These are phyloP conservation scores for Furcasterigmium furcatum DNA, from an alignment of 2,329 filamentous ascomycete species.

Conservation along the genomic window DNA sequence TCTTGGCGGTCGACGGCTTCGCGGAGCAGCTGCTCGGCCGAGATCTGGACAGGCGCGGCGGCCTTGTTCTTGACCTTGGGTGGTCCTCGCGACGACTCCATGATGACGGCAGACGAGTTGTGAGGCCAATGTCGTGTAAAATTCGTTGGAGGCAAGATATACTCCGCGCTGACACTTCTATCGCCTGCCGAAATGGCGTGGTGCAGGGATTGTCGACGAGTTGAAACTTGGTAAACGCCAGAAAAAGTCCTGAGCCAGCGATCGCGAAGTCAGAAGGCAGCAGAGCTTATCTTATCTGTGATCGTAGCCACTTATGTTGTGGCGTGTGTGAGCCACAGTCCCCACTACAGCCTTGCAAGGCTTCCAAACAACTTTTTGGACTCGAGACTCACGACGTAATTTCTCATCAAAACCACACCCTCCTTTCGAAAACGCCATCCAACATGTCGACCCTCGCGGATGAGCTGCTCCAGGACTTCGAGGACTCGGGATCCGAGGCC, in stretches of 20 bases:
- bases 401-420: background rate
- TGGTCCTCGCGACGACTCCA: constrained; percentile 89
- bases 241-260: too few relatives aligned
- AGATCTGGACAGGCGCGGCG: constrained; percentile 85
- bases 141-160: too few relatives aligned
- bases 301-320: background rate
- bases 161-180: too few relatives aligned
- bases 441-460: constrained; percentile 88
- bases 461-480: constrained; percentile 88
- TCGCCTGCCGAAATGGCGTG: too few relatives aligned
- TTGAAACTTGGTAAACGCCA: too few relatives aligned
- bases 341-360: constrained; percentile 4
- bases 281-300: background rate
- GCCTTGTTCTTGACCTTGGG: constrained; percentile 99
- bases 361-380: background rate
- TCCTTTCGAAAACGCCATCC: background rate
- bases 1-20: constrained; percentile 98
- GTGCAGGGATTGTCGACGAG: too few relatives aligned
- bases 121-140: too few relatives aligned
- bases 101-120: constrained; percentile 37
- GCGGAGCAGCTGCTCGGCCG: constrained; percentile 92
- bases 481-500: constrained; percentile 77
- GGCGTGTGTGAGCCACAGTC: constrained; percentile 1
- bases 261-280: background rate
- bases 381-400: background rate